Evolutionary conservation across 164 flowering plant species (phyloP), one percentile per base, ranked within the genome.

Genomic region (Stephania yunnanensis): DNA sequence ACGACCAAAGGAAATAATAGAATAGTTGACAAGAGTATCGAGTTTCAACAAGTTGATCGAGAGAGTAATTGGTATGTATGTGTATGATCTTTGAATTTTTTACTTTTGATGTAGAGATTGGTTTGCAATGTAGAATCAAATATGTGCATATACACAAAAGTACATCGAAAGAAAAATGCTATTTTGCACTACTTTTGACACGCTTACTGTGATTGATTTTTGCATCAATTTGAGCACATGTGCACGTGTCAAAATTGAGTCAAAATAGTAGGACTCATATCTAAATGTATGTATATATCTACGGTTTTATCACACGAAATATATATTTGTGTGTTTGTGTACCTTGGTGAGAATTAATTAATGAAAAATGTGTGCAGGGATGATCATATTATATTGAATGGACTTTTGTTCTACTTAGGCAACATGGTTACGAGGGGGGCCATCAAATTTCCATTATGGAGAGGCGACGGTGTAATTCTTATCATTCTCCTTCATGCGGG

Each of bases 381-480:
- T 73, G 75, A 73, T 44, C 75, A 72, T 22, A 53, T 66, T 22
- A 68, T 77, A 46, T 29, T 77, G 68, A 52, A 68, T 25, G 74
- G 72, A 1, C 15, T 77, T 5, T 8, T 77, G 42, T 66, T 63
- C 12, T 77, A 77, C 45, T 2, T 68, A 1, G 44, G 1, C 36
- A 1, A 15, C 20, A 64, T 72, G 19, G 20, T 20, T 11, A 1
- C 36, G 36, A 75, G 68, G 0, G 71, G 50, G 15, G 78, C 81
- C 0, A 68, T 52, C 4, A 13, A 84, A 45, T 22, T 83, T 29
- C 88, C 90, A 4, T 3, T 73, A 5, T 87, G 90, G 90, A 84
- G 78, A 12, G 71, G 81, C 0, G 82, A 80, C n/a, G 90, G 90
- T 6, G 58, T 75, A 25, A 10, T 86, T 10, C 13, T 79, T 0